phyloP scores from a whole-genome alignment of 192 early-diverging fungal genomes.

The Entomortierella parvispora region DNA sequence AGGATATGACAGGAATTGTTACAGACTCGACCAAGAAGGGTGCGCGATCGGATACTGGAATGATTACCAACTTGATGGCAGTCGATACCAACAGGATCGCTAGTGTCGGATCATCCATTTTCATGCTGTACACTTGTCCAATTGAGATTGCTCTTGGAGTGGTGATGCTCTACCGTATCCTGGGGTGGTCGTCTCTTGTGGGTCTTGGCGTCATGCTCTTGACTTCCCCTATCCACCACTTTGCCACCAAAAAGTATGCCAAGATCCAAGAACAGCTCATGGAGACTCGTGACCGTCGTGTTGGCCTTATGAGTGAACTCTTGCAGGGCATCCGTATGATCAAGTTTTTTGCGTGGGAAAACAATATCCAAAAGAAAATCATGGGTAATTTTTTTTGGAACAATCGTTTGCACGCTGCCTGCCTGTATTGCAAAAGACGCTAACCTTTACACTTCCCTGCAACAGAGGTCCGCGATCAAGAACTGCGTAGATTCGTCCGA shows the following conservation, averaged over 20 bases:
- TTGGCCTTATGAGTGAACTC: constrained; percentile 79
- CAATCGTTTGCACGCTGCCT: background rate
- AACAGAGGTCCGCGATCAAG: constrained; percentile 51
- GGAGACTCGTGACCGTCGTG: constrained; percentile 76
- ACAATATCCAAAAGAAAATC: constrained; percentile 75
- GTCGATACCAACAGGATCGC: constrained; percentile 76
- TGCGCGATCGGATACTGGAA: constrained; percentile 59
- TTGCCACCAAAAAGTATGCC: constrained; percentile 63
- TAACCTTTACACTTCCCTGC: background rate
- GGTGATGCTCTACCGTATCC: constrained; percentile 73
- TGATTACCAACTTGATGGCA: constrained; percentile 79
- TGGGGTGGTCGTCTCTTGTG: constrained; percentile 82
- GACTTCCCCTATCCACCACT: constrained; percentile 69
- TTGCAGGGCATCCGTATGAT: constrained; percentile 89
- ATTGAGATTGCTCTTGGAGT: constrained; percentile 75
- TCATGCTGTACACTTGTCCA: constrained; percentile 73
- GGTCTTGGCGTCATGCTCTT: constrained; percentile 78
- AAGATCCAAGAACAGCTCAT: constrained; percentile 64
- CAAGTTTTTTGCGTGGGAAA: constrained; percentile 88
- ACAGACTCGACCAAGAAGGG: constrained; percentile 22
- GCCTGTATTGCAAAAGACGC: background rate
- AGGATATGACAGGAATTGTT: constrained; percentile 54
- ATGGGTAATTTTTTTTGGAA: constrained; percentile 53
- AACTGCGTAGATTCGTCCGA: constrained; percentile 45
- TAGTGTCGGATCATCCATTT: constrained; percentile 65